Evolutionary conservation across 2,329 filamentous ascomycete genomes (phyloP), one percentile per base, ranked within the genome.

Genomic region (Golovinomyces cichoracearum): DNA sequence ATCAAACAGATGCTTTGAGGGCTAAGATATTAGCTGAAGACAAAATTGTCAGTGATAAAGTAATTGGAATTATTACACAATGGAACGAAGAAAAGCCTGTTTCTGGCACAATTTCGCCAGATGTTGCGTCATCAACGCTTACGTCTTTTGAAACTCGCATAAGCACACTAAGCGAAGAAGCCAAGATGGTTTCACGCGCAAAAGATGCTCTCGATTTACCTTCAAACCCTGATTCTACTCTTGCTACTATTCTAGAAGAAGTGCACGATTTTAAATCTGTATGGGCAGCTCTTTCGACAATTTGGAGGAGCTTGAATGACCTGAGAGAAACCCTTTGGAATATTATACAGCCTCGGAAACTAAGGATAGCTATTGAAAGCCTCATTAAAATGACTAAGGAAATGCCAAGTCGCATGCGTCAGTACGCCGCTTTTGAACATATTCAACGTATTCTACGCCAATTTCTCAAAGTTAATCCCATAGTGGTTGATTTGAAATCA

Each of bases 371-470:
- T 53, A 78, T 99, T 47, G 88, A 98, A 59, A 79, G 80, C 45
- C 72, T 95, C 48, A 83, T 95, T 62, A 93, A 93, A 68, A 93
- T 93, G 73, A 95, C 86, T 31, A 95, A 93, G 66, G 88, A 95
- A 53, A 95, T 98, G 90, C 90, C 92, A 0, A 93, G 85, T 64
- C 79, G 90, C 51, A 95, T 98, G 88, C 79, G 92, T 52, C 92
- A 98, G 60, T 99, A 99, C 63, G 88, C 92, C 56, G 92, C 92
- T n/a, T 99, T 98, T 61, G 92, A 98, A 63, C 88, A 98, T 60
- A 85, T 98, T 35, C 92, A 98, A 62, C 84, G 76, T 53, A 82
- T 92, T 26, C 73, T 98, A 37, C 81, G 85, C 41, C 79, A 86
- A 53, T 73, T 93, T 45, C 71, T 94, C 53, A 95, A 93, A 63